Evolutionary conservation across 2,329 filamentous ascomycete genomes (phyloP), one percentile per base, ranked within the genome.

Genomic region (Huntiella abstrusa): DNA sequence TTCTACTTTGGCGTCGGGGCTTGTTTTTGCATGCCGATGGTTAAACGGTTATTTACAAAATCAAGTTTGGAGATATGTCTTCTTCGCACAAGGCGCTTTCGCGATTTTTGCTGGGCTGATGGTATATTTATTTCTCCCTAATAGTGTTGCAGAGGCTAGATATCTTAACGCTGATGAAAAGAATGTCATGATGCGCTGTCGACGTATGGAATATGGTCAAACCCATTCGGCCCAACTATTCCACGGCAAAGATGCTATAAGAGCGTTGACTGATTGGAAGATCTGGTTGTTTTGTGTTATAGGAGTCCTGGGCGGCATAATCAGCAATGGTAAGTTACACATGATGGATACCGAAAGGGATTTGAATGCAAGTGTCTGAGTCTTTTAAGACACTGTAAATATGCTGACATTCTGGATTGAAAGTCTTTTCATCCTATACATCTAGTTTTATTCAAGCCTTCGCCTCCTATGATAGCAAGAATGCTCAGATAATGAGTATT

Each of bases 121-220:
- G 35, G 38, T 32, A 11, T 17, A n/a, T 11, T 16, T 22, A 12
- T 42, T 47, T 36, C 16, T 42, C 17, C 32, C 16, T 10, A 19
- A 44, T 17, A 34, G 17, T 11, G 5, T 44, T n/a, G 42, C 13
- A 34, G 33, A 19, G 13, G 42, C 42, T 12, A 44, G 36, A 4
- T 44, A 35, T 3, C n/a, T 33, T 22, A 36, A 41, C 19, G 32
- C 35, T 2, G 19, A 33, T 5, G 11, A 32, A 32, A 32, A 28
- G 19, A 5, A 13, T 11, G 17, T 32, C 11, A 41, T 33, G 19
- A 32, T 6, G 40, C 11, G 16, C 4, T 13, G 12, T 5, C 12
- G 11, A 10, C 17, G 22, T 19, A 43, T 42, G 16, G 39, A 47
- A 7, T 47, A 47, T 34, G 33, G 22, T 8, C 45, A 47, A 12